Evolutionary conservation across 2,329 filamentous ascomycete genomes (phyloP), one percentile per base, ranked within the genome.

Genomic region (Ophiostoma quercus): DNA sequence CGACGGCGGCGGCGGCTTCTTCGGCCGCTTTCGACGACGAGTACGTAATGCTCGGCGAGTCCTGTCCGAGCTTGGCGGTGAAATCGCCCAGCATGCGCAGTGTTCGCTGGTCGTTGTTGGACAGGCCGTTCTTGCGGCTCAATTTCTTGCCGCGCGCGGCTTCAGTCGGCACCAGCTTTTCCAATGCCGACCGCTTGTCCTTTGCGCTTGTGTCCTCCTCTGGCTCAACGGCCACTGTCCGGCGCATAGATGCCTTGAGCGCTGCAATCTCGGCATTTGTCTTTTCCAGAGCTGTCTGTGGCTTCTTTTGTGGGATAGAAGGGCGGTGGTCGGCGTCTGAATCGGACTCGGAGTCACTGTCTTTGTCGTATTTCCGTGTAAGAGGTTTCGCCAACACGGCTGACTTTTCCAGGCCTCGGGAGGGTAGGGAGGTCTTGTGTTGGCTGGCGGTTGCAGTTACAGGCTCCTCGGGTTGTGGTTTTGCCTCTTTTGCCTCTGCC

Each of bases 181-280:
- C 91, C 5, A 94, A 77, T 0, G 88, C 84, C 1, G 89, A 89
- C 75, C n/a, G n/a, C 41, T 62, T 60, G 51, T 89, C 90, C 75
- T 86, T 87, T 73, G 85, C 84, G 71, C n/a, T 34, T 16, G 19
- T 16, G 12, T 22, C 19, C 16, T 83, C 81, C 37, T 83, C 82
- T 1, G 83, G 80, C 73, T 82, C 83, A 0, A 78, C 76, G 68
- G 84, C 79, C 34, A 85, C 80, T 29, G 84, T 90, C 43, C 91
- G 85, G 76, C 88, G 90, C 89, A 95, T 92, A 0, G 90, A 93
- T 9, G 90, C 90, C 78, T 94, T 94, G 3, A 95, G 81, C 1
- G 89, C 89, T 4, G 90, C 90, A 69, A 94, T 92, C 75, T 95
- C 90, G 51, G 91, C 90, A 74, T 94, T 94, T 2, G 90, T 91